Evolutionary conservation across 2,329 filamentous ascomycete genomes (phyloP).

Genomic region (Nectriaceae sp.): DNA sequence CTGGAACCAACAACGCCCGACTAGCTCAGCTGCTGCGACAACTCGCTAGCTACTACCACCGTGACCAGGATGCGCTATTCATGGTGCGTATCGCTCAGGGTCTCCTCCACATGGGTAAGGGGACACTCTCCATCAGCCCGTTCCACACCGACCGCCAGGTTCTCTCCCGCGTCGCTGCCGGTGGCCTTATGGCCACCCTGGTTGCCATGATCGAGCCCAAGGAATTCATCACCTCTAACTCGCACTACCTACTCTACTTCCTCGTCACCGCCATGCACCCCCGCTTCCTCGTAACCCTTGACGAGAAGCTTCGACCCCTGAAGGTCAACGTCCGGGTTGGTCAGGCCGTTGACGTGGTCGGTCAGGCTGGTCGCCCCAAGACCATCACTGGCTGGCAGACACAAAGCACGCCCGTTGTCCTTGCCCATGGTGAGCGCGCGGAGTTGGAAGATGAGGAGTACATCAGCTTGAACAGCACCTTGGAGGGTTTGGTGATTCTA

Average conservation of each 20-base stretch:
- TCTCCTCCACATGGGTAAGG: conserved; percentile 98
- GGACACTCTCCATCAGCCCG: conserved; percentile 92
- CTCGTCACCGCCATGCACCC: conserved; percentile 96
- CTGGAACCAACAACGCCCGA: conserved; percentile 96
- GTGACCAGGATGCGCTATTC: conserved; percentile 93
- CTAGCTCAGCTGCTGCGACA: conserved; percentile 92
- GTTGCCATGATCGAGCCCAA: conserved; percentile 96
- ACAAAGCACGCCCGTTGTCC: conserved; percentile 94
- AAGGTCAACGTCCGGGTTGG: conserved; percentile 96
- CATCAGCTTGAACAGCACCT: conserved; percentile 82
- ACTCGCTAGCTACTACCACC: conserved; percentile 96
- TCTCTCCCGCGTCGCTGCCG: conserved; percentile 85
- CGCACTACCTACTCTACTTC: conserved; percentile 96
- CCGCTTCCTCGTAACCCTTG: conserved; percentile 91
- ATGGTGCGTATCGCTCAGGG: conserved; percentile 99
- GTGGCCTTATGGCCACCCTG: conserved; percentile 85
- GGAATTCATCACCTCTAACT: conserved; percentile 67
- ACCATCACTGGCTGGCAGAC: conserved; percentile 99
- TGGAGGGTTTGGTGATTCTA: conserved; percentile 94
- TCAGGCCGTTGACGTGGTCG: conserved; percentile 97
- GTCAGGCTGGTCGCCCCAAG: conserved; percentile 95
- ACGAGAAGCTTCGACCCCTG: conserved; percentile 90
- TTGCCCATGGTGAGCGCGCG: conserved; percentile 93
- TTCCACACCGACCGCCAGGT: conserved; percentile 99
- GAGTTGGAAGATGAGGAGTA: conserved; percentile 99